Conservation (phyloP, 306 rosid genomes). For the Gastrolobium bilobum region DNA sequence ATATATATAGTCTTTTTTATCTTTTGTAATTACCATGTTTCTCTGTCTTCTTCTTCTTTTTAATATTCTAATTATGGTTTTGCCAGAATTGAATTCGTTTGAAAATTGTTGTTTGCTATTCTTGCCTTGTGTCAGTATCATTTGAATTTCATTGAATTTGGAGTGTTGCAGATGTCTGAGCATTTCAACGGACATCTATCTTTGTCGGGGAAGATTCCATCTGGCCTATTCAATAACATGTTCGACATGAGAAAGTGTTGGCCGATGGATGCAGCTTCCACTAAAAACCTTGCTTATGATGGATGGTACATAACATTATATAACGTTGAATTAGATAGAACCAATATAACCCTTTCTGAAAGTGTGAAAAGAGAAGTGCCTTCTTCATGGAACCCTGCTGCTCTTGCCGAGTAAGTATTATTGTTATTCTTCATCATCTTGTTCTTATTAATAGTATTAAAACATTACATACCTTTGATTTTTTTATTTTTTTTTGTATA, state of each 20-base stretch:
- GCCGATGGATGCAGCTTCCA: constrained; percentile 70
- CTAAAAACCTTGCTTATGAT: constrained; percentile 66
- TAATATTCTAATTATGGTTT: too few species aligned
- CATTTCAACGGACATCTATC: constrained; percentile 57
- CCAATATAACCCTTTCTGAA: constrained; percentile 54
- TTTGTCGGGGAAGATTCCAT: constrained; percentile 66
- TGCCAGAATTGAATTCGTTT: too few species aligned
- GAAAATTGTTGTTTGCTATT: too few species aligned
- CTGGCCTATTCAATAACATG: constrained; percentile 67
- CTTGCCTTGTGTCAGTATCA: background rate
- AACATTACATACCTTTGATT: background rate
- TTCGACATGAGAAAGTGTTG: constrained; percentile 63
- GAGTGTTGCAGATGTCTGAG: constrained; percentile 67
- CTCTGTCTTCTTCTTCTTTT: too few species aligned
- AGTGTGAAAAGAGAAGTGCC: constrained; percentile 67
- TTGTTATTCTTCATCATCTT: background rate
- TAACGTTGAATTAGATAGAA: constrained; percentile 64
- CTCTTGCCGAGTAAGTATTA: constrained; percentile 69
- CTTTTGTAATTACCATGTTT: too few species aligned
- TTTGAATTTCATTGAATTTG: background rate
- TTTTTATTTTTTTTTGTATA: background rate
- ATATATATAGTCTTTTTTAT: too few species aligned
- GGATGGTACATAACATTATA: constrained; percentile 70
- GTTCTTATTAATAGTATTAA: constrained; percentile 4
- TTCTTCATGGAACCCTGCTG: constrained; percentile 72